Evolutionary conservation across 371 early-diverging fungal species (phyloP).

Genomic region (Cokeromyces recurvatus): DNA sequence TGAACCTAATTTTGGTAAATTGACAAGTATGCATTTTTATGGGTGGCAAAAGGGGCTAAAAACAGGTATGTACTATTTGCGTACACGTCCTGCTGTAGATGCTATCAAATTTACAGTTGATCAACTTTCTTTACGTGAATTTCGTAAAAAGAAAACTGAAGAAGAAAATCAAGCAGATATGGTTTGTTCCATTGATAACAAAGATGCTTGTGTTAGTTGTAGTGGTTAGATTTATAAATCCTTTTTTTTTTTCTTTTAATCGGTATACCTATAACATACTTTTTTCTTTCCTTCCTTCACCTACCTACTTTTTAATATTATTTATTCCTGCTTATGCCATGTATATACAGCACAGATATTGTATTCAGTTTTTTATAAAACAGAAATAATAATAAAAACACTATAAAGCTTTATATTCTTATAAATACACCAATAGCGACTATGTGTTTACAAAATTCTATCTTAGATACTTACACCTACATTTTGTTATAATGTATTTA

Average conservation of each 20-base stretch:
- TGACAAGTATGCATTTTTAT: conserved; percentile 98
- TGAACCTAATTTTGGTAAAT: conserved; percentile 87
- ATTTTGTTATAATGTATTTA: too few species aligned
- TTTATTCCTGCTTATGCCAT: too few species aligned
- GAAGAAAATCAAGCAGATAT: conserved; percentile 56
- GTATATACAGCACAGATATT: too few species aligned
- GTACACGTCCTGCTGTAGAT: conserved; percentile 94
- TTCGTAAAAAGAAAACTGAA: conserved; percentile 19
- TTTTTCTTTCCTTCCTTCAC: too few species aligned
- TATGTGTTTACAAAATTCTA: too few species aligned
- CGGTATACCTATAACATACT: too few species aligned
- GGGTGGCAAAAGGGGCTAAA: conserved; percentile 98
- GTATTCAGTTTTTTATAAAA: too few species aligned
- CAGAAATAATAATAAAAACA: too few species aligned
- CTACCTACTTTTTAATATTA: too few species aligned
- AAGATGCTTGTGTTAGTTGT: conserved; percentile 91
- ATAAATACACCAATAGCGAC: too few species aligned
- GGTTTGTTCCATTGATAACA: conserved; percentile 86
- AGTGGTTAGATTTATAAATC: conserved; percentile 52
- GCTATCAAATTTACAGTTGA: conserved; percentile 84
- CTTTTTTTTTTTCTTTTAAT: background rate
- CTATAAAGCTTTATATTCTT: too few species aligned
- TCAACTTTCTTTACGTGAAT: conserved; percentile 38
- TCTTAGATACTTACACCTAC: too few species aligned
- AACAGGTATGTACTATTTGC: conserved; percentile 99